These are phyloP conservation scores for Isatis lusitanica DNA, from an alignment of 441 rosid genomes.

Conservation along the genomic window DNA sequence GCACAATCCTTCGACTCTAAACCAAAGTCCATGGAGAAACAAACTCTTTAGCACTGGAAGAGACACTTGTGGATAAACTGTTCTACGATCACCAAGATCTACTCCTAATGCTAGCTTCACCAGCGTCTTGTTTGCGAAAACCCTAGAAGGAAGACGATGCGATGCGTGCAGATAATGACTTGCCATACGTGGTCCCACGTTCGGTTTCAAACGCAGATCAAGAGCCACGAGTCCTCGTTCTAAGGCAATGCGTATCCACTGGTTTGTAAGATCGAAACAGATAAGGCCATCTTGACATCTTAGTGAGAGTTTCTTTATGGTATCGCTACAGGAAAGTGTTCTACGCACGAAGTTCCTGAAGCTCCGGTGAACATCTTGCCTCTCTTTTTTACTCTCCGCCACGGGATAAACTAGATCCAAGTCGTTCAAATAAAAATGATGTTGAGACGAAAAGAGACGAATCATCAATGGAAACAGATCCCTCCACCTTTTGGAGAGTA, in stretches of 20 bases:
- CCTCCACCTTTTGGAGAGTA: no score
- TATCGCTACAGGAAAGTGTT: background rate
- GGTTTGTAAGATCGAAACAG: background rate
- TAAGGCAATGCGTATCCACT: background rate
- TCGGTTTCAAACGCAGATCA: background rate
- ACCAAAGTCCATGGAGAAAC: background rate
- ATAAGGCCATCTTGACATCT: background rate
- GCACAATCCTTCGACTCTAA: background rate
- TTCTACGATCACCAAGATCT: background rate
- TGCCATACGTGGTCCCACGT: background rate
- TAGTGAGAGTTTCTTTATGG: conserved; percentile 10
- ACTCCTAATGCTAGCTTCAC: background rate
- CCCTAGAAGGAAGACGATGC: background rate
- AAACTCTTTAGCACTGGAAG: conserved; percentile 18
- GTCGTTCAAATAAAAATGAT: no score
- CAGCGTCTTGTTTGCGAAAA: background rate
- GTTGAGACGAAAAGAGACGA: no score
- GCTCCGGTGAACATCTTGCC: background rate
- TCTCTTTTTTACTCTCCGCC: background rate
- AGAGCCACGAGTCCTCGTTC: background rate
- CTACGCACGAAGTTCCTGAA: background rate
- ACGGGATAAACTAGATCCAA: no score
- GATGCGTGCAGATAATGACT: background rate
- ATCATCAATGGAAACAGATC: no score
- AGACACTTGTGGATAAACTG: background rate